phyloP scores from a whole-genome alignment of 2,329 filamentous ascomycete species.

The Sporothrix euskadiensis region DNA sequence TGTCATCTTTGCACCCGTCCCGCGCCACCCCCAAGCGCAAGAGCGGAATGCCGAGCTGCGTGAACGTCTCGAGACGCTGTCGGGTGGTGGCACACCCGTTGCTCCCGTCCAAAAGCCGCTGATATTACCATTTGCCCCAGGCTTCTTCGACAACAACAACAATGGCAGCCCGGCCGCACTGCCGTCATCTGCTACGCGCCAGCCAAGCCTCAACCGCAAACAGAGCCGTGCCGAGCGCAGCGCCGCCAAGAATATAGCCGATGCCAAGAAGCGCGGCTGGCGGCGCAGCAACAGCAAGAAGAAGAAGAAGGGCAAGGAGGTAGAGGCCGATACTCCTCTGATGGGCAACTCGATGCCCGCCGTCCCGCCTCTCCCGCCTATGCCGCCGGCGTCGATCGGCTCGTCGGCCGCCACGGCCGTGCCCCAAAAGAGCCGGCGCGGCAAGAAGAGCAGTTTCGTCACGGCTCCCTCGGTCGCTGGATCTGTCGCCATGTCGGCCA shows the following conservation, averaged over 20 bases:
- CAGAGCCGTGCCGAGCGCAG: constrained; percentile 60
- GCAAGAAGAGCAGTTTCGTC: neutral
- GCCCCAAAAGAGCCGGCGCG: constrained; percentile 11
- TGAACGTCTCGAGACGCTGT: constrained; percentile 59
- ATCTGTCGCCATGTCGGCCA: constrained; percentile 5
- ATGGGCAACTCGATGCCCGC: neutral
- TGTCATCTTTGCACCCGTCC: constrained; percentile 54
- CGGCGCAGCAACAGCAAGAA: constrained; percentile 45
- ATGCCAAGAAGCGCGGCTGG: constrained; percentile 60
- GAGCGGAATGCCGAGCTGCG: constrained; percentile 42
- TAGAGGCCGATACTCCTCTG: neutral
- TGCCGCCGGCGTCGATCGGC: constrained; percentile 27
- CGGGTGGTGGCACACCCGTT: constrained; percentile 41
- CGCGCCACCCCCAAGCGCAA: constrained; percentile 50
- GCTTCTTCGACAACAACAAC: neutral
- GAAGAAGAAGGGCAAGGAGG: constrained; percentile 41
- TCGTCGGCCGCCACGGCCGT: constrained; percentile 17
- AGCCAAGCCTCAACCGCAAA: constrained; percentile 48
- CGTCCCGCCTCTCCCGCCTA: neutral
- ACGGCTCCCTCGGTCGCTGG: neutral
- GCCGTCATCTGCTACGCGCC: constrained; percentile 40
- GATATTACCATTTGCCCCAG: constrained; percentile 37
- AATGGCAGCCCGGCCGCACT: constrained; percentile 35
- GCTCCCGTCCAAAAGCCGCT: constrained; percentile 17
- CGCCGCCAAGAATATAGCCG: constrained; percentile 62